Base-by-base conservation (phyloP, 2,329 filamentous ascomycete species). In the Davidsoniella eucalypti region DNA sequence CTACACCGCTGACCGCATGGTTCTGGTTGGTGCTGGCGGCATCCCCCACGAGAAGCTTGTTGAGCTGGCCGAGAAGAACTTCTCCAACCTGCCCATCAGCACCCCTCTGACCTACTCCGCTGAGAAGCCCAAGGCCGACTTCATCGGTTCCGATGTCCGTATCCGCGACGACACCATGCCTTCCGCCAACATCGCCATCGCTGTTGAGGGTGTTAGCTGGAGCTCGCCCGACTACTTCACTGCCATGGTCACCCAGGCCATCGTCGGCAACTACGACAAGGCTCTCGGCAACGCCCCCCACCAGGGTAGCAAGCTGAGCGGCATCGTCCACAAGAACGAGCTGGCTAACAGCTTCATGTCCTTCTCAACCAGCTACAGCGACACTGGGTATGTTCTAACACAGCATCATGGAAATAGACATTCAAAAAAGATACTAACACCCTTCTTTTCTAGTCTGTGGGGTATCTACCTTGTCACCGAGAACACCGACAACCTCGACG, bases 311-410 rank as follows among this genome's bases (percentile, higher is more conserved):
- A 95, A 93, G 78, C 86, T 98, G 61, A 94, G 87, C 74, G 81
- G 83, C 57, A 87, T 92, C 62, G 82, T 98, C 59, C 85, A 93
- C 76, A 82, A 94, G 70, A 80, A 96, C 71, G 82, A 88, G 67
- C 78, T 98, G 55, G 92, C 92, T 68, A 98, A 94, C 75, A 95
- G 88, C 79, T 98, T 95, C 78, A 98, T 98, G 93, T 94, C 86
- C 74, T 98, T 98, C 74, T 95, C 88, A 58, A 98, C 92, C 58
- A 94, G 87, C 76, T 98, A 98, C 73, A 96, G 88, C 64, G 92
- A 98, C 68, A 98, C 92, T 66, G 92, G 88, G 87, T 94, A 78
- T 69, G 81, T 40, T 8, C 9, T 17, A 42, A 33, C 5, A 42
- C 38, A n/a, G 9, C 14, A 7, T 17, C 16, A 23, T 12, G n/a